phyloP scores from a whole-genome alignment of 257 asterid species.

The Solanum bulbocastanum region DNA sequence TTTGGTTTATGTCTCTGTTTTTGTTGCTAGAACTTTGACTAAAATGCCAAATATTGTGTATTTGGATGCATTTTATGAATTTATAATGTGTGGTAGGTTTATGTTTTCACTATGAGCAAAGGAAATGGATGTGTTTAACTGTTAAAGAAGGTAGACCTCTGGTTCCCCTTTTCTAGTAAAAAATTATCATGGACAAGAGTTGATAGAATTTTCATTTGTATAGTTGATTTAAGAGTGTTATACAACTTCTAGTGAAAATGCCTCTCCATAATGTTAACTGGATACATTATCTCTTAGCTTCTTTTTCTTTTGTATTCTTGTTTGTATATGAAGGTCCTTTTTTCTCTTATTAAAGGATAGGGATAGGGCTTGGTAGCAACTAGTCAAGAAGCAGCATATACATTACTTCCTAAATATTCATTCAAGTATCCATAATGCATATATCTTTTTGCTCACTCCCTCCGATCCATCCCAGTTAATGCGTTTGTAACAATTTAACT shows the following conservation, averaged over 20 bases:
- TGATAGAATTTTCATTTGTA: neutral
- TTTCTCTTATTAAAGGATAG: neutral
- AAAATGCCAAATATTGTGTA: neutral
- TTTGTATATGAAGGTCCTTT: neutral
- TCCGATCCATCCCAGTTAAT: neutral
- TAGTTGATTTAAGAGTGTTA: neutral
- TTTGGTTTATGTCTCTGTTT: neutral
- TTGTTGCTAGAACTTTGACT: neutral
- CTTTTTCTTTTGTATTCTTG: neutral
- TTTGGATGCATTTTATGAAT: neutral
- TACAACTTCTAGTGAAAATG: neutral
- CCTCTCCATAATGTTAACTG: neutral
- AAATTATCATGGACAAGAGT: neutral
- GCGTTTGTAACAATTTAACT: neutral
- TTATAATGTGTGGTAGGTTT: neutral
- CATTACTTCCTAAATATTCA: neutral
- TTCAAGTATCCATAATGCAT: neutral
- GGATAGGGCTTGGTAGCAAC: neutral
- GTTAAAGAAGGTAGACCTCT: neutral
- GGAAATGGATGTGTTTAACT: neutral
- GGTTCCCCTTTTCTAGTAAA: neutral
- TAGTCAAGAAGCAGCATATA: neutral
- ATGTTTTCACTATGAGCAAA: neutral
- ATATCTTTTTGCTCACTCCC: neutral
- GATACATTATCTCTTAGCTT: neutral